Conservation (phyloP, 2,329 filamentous ascomycete genomes). For the Claviceps africana region DNA sequence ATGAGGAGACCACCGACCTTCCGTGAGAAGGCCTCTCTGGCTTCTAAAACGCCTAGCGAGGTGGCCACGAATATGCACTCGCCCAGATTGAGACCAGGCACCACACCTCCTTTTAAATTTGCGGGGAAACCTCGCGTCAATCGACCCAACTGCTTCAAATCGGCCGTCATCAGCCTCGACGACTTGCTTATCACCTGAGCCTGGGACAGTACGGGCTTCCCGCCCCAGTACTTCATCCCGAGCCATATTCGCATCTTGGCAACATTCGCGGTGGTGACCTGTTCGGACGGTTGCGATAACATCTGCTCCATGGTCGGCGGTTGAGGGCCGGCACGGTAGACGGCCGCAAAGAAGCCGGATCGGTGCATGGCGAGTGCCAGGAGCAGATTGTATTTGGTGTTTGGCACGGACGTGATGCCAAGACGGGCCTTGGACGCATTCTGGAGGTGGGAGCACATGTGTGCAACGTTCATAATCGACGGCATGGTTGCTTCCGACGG, state of each 20-base stretch:
- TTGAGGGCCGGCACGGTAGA: slow-evolving; percentile 54
- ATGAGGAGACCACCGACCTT: slow-evolving; percentile 69
- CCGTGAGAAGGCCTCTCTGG: slow-evolving; percentile 66
- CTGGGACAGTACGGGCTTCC: slow-evolving; percentile 59
- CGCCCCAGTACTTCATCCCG: slow-evolving; percentile 80
- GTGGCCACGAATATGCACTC: slow-evolving; percentile 74
- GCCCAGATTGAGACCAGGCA: slow-evolving; percentile 63
- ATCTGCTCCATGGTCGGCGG: slow-evolving; percentile 35
- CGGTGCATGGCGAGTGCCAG: slow-evolving; percentile 67
- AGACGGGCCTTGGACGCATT: slow-evolving; percentile 78
- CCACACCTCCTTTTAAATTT: slow-evolving; percentile 43
- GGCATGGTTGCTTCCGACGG: slow-evolving; percentile 16
- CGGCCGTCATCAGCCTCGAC: slow-evolving; percentile 55
- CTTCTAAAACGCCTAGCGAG: slow-evolving; percentile 64
- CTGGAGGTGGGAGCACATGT: slow-evolving; percentile 82
- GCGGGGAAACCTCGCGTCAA: slow-evolving; percentile 56
- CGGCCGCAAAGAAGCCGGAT: slow-evolving; percentile 65
- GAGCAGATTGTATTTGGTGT: slow-evolving; percentile 65
- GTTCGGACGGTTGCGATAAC: slow-evolving; percentile 33
- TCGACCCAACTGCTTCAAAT: slow-evolving; percentile 44
- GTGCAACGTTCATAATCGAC: slow-evolving; percentile 53
- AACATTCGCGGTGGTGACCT: slow-evolving; percentile 56
- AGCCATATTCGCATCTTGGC: slow-evolving; percentile 69
- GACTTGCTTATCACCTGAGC: slow-evolving; percentile 59
- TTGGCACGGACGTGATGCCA: slow-evolving; percentile 68